A percentile compares a stretch with the other conserved stretches of the same genome.
phyloP scores from a whole-genome alignment of 2,329 filamentous ascomycete species.

The Emergomyces africanus region DNA sequence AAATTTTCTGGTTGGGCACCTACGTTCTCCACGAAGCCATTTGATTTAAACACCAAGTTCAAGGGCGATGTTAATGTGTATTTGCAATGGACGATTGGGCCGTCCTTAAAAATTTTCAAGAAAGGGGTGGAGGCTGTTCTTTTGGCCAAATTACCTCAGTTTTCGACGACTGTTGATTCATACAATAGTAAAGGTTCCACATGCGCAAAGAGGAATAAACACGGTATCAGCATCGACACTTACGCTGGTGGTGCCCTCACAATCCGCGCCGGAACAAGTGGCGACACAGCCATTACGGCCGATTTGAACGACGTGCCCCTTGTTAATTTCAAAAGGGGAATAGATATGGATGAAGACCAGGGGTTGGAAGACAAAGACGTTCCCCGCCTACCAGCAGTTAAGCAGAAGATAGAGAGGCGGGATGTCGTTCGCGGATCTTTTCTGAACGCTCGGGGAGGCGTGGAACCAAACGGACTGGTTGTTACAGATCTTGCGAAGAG shows the following conservation, averaged over 20 bases:
- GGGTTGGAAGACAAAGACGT: neutral
- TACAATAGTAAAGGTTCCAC: neutral
- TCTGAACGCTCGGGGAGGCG: neutral
- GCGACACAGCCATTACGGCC: conserved; percentile 1
- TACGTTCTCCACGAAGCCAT: neutral
- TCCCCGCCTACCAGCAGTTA: neutral
- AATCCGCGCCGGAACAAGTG: conserved; percentile 3
- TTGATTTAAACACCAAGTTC: neutral
- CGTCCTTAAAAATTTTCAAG: neutral
- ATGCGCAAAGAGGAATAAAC: neutral
- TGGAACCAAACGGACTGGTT: neutral
- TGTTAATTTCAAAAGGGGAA: neutral
- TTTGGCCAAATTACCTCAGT: neutral
- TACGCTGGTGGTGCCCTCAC: conserved; percentile 3
- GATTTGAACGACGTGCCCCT: conserved; percentile 2
- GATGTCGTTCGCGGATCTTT: neutral
- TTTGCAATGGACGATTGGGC: neutral
- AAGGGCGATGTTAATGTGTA: neutral
- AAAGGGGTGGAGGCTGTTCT: neutral
- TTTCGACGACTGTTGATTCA: neutral
- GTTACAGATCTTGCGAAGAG: neutral
- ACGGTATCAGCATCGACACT: conserved; percentile 3
- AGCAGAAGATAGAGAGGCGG: neutral
- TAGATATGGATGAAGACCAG: neutral
- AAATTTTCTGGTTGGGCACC: neutral